These are phyloP conservation scores for Fraxinus platypoda DNA, from an alignment of 305 asterid species.

Conservation along the genomic window DNA sequence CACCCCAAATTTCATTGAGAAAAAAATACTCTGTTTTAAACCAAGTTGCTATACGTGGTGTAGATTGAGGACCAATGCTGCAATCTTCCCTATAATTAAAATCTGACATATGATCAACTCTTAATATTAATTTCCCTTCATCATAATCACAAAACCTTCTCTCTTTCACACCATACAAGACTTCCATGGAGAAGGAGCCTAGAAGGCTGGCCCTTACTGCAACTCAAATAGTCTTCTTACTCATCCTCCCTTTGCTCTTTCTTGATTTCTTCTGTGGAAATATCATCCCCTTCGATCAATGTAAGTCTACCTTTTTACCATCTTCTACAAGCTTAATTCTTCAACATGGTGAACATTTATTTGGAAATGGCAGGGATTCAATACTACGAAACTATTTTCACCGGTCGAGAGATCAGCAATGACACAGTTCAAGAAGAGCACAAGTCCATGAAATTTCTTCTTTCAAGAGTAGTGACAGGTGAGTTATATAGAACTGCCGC, in stretches of 20 bases:
- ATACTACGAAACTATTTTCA: neutral
- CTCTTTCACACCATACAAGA: too few species aligned
- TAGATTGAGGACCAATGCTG: too few species aligned
- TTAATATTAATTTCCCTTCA: too few species aligned
- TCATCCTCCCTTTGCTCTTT: conserved; percentile 20
- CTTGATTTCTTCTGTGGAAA: conserved; percentile 19
- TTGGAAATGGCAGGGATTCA: conserved; percentile 20
- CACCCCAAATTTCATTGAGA: too few species aligned
- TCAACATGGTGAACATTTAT: neutral
- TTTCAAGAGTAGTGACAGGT: neutral
- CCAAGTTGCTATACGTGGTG: too few species aligned
- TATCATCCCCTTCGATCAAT: conserved; percentile 15
- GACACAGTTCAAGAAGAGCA: conserved; percentile 4
- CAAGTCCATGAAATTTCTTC: neutral
- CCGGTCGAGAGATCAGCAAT: neutral
- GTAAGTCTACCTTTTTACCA: neutral
- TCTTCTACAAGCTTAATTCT: neutral
- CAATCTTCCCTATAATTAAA: too few species aligned
- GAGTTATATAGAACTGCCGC: neutral
- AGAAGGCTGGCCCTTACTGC: conserved; percentile 13
- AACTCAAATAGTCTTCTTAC: conserved; percentile 23
- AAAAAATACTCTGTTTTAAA: too few species aligned
- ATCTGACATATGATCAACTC: too few species aligned
- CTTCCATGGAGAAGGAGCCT: neutral
- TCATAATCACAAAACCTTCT: too few species aligned